These are phyloP conservation scores for Phalaenopsis hybrid DNA, from an alignment of 116 monocot genomes.

Conservation along the genomic window DNA sequence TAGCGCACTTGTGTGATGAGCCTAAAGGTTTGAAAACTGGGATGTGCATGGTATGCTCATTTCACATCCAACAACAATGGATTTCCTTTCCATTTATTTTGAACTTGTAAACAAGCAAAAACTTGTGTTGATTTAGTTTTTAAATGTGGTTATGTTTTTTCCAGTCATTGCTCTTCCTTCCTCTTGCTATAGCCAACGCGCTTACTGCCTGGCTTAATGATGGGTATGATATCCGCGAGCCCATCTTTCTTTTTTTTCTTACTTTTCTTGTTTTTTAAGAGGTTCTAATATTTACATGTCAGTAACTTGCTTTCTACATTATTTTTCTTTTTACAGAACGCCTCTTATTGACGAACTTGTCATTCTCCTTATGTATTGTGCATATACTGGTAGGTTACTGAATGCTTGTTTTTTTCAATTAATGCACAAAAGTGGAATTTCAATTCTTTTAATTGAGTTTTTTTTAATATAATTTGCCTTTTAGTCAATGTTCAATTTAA, in stretches of 20 bases:
- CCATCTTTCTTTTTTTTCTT: background rate
- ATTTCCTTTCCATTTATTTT: background rate
- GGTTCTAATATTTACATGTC: constrained; percentile 43
- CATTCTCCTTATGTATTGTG: constrained; percentile 12
- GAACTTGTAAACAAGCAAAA: background rate
- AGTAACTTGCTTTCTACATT: constrained; percentile 10
- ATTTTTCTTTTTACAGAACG: background rate
- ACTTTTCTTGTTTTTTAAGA: constrained; percentile 23
- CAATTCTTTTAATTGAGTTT: too few species aligned
- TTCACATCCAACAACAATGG: background rate
- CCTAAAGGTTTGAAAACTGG: constrained; percentile 95
- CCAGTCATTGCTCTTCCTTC: constrained; percentile 75
- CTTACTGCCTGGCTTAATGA: constrained; percentile 72
- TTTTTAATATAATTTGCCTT: too few species aligned
- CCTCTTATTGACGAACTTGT: constrained; percentile 5
- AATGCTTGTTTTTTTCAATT: background rate
- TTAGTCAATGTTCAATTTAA: too few species aligned
- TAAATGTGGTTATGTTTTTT: background rate
- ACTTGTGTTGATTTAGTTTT: background rate
- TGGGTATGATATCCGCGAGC: constrained; percentile 48
- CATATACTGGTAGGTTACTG: background rate
- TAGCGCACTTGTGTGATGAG: constrained; percentile 97
- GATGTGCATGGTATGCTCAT: constrained; percentile 82
- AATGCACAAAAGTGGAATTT: too few species aligned
- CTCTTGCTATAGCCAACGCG: constrained; percentile 91